Evolutionary conservation across 352 stramenopile genomes (phyloP).

Genomic region (Plasmopara halstedii): DNA sequence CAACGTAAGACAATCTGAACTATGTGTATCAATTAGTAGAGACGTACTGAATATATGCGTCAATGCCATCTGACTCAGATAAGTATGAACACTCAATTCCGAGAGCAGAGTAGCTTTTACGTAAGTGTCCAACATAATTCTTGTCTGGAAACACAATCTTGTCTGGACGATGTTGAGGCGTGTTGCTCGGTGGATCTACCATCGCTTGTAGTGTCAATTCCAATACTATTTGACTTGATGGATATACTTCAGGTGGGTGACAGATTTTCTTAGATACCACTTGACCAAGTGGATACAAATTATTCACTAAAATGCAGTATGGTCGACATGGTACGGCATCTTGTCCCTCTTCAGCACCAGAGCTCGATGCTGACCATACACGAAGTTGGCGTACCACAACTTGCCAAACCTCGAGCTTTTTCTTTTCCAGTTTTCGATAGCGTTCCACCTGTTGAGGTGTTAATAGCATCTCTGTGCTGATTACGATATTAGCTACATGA

Average conservation of each 20-base stretch:
- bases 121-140: slow-evolving; percentile 58
- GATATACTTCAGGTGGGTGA: slow-evolving; percentile 73
- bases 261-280: slow-evolving; percentile 83
- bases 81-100: slow-evolving; percentile 82
- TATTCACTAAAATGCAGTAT: slow-evolving; percentile 84
- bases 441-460: slow-evolving; percentile 52
- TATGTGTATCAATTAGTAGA: too few species aligned
- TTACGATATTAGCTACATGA: slow-evolving; percentile 57
- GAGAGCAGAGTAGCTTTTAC: slow-evolving; percentile 65
- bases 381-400: slow-evolving; percentile 81
- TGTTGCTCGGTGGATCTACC: slow-evolving; percentile 62
- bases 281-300: slow-evolving; percentile 78
- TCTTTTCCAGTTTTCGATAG: slow-evolving; percentile 66
- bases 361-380: slow-evolving; percentile 77
- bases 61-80: slow-evolving; percentile 80
- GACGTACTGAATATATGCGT: slow-evolving; percentile 76
- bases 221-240: slow-evolving; percentile 56
- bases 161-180: slow-evolving; percentile 72
- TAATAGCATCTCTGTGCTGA: slow-evolving; percentile 69
- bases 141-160: slow-evolving; percentile 84
- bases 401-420: slow-evolving; percentile 80
- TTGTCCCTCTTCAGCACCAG: slow-evolving; percentile 38
- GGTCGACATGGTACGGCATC: slow-evolving; percentile 68
- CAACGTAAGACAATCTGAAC: neutral
- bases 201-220: slow-evolving; percentile 69